These are phyloP conservation scores for Boletellus dicymbophilus DNA, from an alignment of 1,284 basidiomycete species.

Conservation along the genomic window DNA sequence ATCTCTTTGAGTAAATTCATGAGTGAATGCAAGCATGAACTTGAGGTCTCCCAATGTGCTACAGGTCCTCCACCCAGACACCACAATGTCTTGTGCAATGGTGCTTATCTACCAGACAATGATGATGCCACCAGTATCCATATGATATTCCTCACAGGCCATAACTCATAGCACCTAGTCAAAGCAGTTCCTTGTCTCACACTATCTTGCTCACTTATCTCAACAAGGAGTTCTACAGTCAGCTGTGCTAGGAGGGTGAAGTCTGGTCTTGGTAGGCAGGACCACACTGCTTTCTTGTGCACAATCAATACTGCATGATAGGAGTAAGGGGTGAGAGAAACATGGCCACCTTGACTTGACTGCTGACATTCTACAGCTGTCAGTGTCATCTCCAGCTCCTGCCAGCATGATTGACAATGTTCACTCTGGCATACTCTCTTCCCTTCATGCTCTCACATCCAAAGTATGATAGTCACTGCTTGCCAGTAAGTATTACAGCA, in stretches of 20 bases:
- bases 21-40: too few species aligned
- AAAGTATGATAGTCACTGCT: too few species aligned
- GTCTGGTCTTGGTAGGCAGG: slow-evolving; percentile 33
- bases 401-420: too few species aligned
- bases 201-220: slow-evolving; percentile 40
- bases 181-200: too few species aligned
- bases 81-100: slow-evolving; percentile 25
- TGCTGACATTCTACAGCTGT: too few species aligned
- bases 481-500: too few species aligned
- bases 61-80: too few species aligned
- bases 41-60: too few species aligned
- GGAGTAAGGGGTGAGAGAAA: neutral
- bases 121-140: slow-evolving; percentile 58
- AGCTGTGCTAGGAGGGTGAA: slow-evolving; percentile 47
- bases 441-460: too few species aligned
- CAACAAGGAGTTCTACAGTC: slow-evolving; percentile 15
- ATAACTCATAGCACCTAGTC: slow-evolving; percentile 65
- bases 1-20: too few species aligned
- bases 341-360: neutral
- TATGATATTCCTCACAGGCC: slow-evolving; percentile 71
- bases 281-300: neutral
- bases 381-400: too few species aligned
- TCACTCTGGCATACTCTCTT: too few species aligned
- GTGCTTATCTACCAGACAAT: slow-evolving; percentile 52
- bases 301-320: neutral